A percentile compares a stretch with the other conserved stretches of the same genome.
Evolutionary conservation across 2,329 filamentous ascomycete species (phyloP).

Genomic region (Aspergillus viridinutans): DNA sequence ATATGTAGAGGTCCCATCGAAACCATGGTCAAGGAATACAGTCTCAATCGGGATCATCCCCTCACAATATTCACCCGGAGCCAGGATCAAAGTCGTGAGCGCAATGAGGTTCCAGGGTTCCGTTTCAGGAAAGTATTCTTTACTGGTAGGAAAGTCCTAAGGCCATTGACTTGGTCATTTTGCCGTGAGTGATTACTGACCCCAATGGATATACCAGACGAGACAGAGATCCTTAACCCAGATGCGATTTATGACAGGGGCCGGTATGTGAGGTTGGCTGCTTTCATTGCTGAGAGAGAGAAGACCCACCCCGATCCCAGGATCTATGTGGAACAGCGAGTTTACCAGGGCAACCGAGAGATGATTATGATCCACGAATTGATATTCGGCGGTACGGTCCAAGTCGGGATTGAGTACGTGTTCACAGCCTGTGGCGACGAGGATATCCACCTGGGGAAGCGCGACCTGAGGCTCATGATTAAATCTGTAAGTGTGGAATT

Average conservation of each 20-base stretch:
- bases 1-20: slow-evolving; percentile 8
- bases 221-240: slow-evolving; percentile 4
- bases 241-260: background rate
- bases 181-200: background rate
- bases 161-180: background rate
- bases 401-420: slow-evolving; percentile 12
- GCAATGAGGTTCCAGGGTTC: slow-evolving; percentile 12
- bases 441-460: slow-evolving; percentile 2
- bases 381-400: slow-evolving; percentile 6
- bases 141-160: slow-evolving; percentile 4
- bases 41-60: background rate
- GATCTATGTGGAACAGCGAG: slow-evolving; percentile 14
- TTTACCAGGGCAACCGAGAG: slow-evolving; percentile 7
- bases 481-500: slow-evolving; percentile 8
- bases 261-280: slow-evolving; percentile 3
- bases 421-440: slow-evolving; percentile 15
- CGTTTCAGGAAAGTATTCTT: slow-evolving; percentile 15
- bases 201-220: background rate
- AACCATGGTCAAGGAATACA: slow-evolving; percentile 7
- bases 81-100: slow-evolving; percentile 6
- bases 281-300: slow-evolving; percentile 6
- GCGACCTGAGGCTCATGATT: slow-evolving; percentile 12
- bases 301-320: slow-evolving; percentile 6
- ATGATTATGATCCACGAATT: slow-evolving; percentile 13
- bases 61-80: slow-evolving; percentile 15